Percentiles rank a stretch among this genome's conserved stretches.
Conservation (phyloP, 495 filamentous ascomycete genomes). For the Durotheca rogersii region DNA sequence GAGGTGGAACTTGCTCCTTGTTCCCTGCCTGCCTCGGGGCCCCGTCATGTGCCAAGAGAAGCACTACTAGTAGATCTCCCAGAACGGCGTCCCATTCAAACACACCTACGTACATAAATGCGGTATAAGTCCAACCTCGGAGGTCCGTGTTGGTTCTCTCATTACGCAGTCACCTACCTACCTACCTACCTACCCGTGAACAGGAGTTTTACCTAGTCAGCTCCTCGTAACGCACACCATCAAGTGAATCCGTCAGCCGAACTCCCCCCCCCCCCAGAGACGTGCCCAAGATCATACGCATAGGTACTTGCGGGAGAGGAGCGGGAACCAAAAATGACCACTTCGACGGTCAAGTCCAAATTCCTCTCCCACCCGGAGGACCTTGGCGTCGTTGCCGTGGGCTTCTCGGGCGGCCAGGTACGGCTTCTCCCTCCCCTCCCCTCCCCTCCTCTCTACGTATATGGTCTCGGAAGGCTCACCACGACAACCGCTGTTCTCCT, state of each 20-base stretch:
- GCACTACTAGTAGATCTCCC: neutral
- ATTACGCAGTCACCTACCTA: neutral
- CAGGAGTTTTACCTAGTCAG: too few species aligned
- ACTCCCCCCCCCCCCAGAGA: neutral
- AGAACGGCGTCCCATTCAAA: too few species aligned
- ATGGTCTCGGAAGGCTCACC: slow-evolving; percentile 10
- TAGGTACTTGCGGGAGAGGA: neutral
- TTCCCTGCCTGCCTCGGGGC: slow-evolving; percentile 3
- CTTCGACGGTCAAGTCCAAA: slow-evolving; percentile 72
- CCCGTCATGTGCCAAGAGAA: slow-evolving; percentile 23
- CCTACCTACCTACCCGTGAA: neutral
- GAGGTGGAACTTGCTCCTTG: too few species aligned
- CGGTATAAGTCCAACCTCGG: neutral
- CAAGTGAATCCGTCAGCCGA: too few species aligned
- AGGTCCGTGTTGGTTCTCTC: neutral
- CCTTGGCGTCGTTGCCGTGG: slow-evolving; percentile 89
- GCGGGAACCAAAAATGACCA: slow-evolving; percentile 41
- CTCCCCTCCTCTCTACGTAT: neutral
- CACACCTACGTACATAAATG: neutral
- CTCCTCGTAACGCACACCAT: too few species aligned
- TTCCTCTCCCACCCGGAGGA: slow-evolving; percentile 78
- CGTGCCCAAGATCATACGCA: neutral
- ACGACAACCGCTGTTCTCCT: slow-evolving; percentile 15
- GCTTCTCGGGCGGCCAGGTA: slow-evolving; percentile 97
- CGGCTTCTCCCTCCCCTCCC: slow-evolving; percentile 21